Conservation (phyloP, 2,329 filamentous ascomycete genomes). For the Trichoderma arundinaceum region DNA sequence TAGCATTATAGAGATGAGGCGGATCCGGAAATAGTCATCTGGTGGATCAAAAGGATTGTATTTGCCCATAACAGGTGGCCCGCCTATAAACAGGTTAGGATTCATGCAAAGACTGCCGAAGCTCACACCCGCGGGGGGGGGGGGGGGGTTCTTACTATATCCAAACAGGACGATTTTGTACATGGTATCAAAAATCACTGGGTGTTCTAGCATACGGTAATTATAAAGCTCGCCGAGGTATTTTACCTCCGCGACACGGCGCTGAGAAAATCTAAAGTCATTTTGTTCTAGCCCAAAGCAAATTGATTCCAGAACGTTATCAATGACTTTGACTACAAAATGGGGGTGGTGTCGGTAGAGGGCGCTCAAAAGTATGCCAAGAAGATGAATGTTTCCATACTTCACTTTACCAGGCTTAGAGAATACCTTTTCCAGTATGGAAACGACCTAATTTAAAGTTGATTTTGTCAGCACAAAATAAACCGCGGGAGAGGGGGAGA, state of each 20-base stretch:
- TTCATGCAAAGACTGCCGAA: background rate
- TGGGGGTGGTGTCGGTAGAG: slow-evolving; percentile 90
- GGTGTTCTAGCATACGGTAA: slow-evolving; percentile 94
- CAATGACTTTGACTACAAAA: slow-evolving; percentile 90
- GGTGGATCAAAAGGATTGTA: slow-evolving; percentile 81
- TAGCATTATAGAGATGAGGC: slow-evolving; percentile 83
- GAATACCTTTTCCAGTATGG: slow-evolving; percentile 86
- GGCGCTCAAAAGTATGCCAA: slow-evolving; percentile 86
- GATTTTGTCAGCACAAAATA: background rate
- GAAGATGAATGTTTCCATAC: slow-evolving; percentile 92
- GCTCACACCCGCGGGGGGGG: no score
- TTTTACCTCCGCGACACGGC: slow-evolving; percentile 92
- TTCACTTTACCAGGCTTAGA: slow-evolving; percentile 97
- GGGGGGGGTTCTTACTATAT: slow-evolving; percentile 61
- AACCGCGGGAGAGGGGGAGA: no score
- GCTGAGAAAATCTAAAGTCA: slow-evolving; percentile 96
- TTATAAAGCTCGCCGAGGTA: slow-evolving; percentile 97
- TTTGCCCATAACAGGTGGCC: slow-evolving; percentile 78
- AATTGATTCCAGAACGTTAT: slow-evolving; percentile 88
- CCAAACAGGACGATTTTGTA: slow-evolving; percentile 95
- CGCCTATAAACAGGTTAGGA: slow-evolving; percentile 55
- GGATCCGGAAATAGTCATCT: slow-evolving; percentile 95
- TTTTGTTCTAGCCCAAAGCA: slow-evolving; percentile 89
- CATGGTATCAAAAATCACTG: slow-evolving; percentile 91
- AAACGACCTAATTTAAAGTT: slow-evolving; percentile 61